Percentiles rank a stretch among this genome's conserved stretches.
Conservation (phyloP, 106 monocot species). For the Acorus gramineus region DNA sequence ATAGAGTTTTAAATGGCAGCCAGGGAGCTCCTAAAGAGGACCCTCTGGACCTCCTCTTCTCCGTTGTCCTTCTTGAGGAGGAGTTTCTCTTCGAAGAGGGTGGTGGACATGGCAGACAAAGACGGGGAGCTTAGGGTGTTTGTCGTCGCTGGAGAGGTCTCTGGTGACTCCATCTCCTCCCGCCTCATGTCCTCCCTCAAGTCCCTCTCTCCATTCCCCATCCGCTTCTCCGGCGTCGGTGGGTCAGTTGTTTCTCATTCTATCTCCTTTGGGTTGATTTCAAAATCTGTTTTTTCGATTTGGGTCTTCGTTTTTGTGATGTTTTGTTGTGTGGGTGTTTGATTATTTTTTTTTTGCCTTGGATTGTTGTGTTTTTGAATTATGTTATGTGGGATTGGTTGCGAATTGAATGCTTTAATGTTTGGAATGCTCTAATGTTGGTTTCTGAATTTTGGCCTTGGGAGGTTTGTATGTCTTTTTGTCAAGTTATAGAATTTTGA, state of each 20-base stretch:
- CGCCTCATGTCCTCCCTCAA: conserved; percentile 74
- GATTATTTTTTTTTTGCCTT: background rate
- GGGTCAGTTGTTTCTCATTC: conserved; percentile 38
- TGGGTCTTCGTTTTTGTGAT: too few relatives aligned
- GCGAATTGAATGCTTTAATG: too few relatives aligned
- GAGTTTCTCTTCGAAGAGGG: background rate
- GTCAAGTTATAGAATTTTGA: too few relatives aligned
- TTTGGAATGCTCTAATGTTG: too few relatives aligned
- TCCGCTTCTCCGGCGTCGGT: conserved; percentile 77
- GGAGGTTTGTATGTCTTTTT: too few relatives aligned
- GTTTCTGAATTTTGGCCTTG: too few relatives aligned
- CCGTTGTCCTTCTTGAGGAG: background rate
- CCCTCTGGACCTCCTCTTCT: too few relatives aligned
- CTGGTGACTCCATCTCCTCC: conserved; percentile 72
- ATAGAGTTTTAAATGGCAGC: too few relatives aligned
- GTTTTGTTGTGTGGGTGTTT: too few relatives aligned
- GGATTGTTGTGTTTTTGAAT: background rate
- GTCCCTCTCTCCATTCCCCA: conserved; percentile 59
- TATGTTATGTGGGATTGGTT: too few relatives aligned
- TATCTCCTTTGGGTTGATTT: background rate
- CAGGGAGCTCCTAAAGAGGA: too few relatives aligned
- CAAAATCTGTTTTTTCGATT: too few relatives aligned
- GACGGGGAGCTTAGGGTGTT: conserved; percentile 89
- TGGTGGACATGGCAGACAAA: conserved; percentile 45
- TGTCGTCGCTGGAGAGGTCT: conserved; percentile 89